Base-by-base conservation (phyloP, 805 yeast species). In the Maudiozyma turicensis region DNA sequence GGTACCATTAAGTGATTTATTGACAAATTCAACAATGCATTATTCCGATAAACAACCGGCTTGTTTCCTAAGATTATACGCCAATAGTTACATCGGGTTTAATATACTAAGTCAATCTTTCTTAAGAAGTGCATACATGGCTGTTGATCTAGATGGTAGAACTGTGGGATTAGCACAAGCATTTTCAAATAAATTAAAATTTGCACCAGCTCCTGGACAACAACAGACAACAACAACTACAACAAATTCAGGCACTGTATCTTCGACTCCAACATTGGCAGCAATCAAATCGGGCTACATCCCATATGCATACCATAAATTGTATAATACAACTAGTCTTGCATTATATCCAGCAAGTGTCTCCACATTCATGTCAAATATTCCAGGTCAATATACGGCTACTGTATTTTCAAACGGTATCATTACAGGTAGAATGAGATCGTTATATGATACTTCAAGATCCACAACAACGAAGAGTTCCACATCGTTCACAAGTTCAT, bases 31-130 rank as follows among this genome's bases (percentile, higher is more conserved):
- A 1, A 44, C 61, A n/a, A 69, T 81, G 44, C 69, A 65, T 8
- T 82, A 81, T 57, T 65, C 76, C 35, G 69, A 72, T 52, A 86
- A 86, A 11, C 68, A 67, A 29, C 51, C 56, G 6, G 89, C 87
- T 1, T 85, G 93, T 60, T 68, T 60, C 43, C 63, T 84, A 40
- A 69, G 70, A 14, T 58, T 84, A 38, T 63, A 72, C 26, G 84
- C 87, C 1, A 71, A 73, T 44, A 58, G 68, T 3, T 50, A 55
- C 9, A 53, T 69, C 5, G 86, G 87, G 1, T 78, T 67, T 58
- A 71, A 76, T 8, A 57, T 77, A 2, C 61, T 85, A 40, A 91
- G 91, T 3, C 66, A 77, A 6, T 72, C 84, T 5, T 78, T 84
- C 54, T 53, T 84, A 44, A 69, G 69, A 48, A 68, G 72, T 44